These are phyloP conservation scores for Leccinum longicurvipes DNA, from an alignment of 768 basidiomycete species.

Conservation along the genomic window DNA sequence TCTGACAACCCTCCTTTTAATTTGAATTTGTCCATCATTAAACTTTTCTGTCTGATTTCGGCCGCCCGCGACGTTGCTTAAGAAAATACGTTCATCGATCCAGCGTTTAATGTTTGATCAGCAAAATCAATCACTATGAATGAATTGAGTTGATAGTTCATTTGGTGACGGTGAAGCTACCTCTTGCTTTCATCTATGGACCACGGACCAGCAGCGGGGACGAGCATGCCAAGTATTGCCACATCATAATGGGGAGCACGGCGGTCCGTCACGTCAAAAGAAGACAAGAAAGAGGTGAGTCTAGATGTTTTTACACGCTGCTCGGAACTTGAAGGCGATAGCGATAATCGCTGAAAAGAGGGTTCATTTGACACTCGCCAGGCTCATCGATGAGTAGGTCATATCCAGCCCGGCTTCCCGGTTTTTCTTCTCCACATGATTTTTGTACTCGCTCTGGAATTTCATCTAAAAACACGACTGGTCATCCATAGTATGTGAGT, in stretches of 20 bases:
- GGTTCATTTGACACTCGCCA: conserved; percentile 66
- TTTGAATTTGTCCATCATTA: conserved; percentile 2
- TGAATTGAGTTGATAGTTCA: conserved; percentile 3
- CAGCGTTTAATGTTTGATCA: conserved; percentile 19
- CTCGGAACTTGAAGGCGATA: too few species aligned
- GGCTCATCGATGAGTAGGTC: conserved; percentile 69
- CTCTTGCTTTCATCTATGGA: conserved; percentile 80
- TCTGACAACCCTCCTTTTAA: conserved; percentile 3
- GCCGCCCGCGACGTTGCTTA: background rate
- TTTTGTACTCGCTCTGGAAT: conserved; percentile 86
- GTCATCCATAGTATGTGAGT: too few species aligned
- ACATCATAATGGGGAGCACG: conserved; percentile 72
- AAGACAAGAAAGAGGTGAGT: conserved; percentile 71
- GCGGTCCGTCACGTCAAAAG: conserved; percentile 59
- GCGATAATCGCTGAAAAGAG: conserved; percentile 26
- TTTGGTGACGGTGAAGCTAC: conserved; percentile 32
- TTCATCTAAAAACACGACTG: conserved; percentile 90
- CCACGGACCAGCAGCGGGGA: conserved; percentile 72
- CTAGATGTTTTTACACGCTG: background rate
- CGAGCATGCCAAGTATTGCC: background rate
- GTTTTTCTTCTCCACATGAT: conserved; percentile 69
- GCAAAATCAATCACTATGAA: conserved; percentile 44
- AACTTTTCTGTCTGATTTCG: conserved; percentile 2
- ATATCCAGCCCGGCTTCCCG: conserved; percentile 53
- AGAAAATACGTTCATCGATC: conserved; percentile 1